Base-by-base conservation (phyloP, 176 grass and related monocot species). In the Aegilops speltoides region DNA sequence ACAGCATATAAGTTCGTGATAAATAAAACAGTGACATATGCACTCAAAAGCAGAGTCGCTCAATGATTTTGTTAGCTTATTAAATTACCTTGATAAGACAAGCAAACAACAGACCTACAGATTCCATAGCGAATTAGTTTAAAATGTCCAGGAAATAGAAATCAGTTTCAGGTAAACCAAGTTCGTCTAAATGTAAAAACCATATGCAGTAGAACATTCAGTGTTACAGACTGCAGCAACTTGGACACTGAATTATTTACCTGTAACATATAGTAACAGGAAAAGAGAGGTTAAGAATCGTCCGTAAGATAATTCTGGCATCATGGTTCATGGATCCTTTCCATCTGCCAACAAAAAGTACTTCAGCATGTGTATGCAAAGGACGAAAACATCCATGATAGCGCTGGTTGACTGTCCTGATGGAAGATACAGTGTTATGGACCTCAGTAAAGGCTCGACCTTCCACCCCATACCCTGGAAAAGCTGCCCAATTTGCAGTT, bases 11-110 rank as follows among this genome's bases (percentile, higher is more conserved):
- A 80, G 59, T 59, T 74, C 6, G 36, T 34, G 10, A 50, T 33
- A 36, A 85, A 67, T 52, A 76, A 87, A 84, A 76, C 26, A 81
- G 8, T 3, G 5, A 28, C 34, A 16, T 84, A 8, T 84, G 61
- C 46, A 38, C 60, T 26, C 3, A 75, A 77, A 84, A 76, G 52
- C 7, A 70, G 15, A 36, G 48, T 28, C 68, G 15, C 84, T 76
- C 34, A 84, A 69, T 81, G 77, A 84, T 88, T 52, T 80, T 16
- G 75, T 28, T 84, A 80, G 68, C 45, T 68, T 78, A 80, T 84
- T 61, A 68, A 61, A 74, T 64, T 83, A 29, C 32, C 46, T 79
- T 28, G 85, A 84, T 40, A 87, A 28, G 85, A 84, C 82, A 76
- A n/a, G 61, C 26, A 87, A 79, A 87, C 85, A 67, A 34, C 33